Evolutionary conservation across 441 rosid genomes (phyloP).

Genomic region (Biscutella auriculata): DNA sequence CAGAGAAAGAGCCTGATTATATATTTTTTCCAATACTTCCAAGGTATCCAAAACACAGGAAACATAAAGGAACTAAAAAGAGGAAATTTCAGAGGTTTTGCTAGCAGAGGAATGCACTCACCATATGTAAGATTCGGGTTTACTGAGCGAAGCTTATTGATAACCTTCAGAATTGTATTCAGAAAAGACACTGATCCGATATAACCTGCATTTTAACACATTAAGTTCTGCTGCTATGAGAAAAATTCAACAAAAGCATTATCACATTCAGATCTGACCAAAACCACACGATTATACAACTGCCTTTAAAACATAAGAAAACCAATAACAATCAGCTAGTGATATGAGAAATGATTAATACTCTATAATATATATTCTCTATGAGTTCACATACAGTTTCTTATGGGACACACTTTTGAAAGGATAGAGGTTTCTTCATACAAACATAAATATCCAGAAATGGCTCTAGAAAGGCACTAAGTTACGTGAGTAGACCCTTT

Average conservation of each 20-base stretch:
- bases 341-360: background rate
- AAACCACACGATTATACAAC: background rate
- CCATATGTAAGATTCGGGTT: constrained; percentile 88
- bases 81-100: background rate
- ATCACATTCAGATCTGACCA: background rate
- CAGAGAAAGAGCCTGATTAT: background rate
- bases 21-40: background rate
- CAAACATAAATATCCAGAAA: too few species aligned
- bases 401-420: too few species aligned
- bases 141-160: constrained; percentile 72
- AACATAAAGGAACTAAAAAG: background rate
- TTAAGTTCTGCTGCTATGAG: background rate
- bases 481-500: too few species aligned
- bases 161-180: constrained; percentile 63
- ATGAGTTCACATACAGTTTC: too few species aligned
- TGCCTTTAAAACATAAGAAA: background rate
- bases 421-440: too few species aligned
- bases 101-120: constrained; percentile 21
- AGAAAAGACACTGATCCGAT: constrained; percentile 96
- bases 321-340: background rate
- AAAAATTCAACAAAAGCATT: background rate
- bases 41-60: background rate
- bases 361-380: too few species aligned
- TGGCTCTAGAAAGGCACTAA: too few species aligned
- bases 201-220: constrained; percentile 46